phyloP scores from a whole-genome alignment of 2,329 filamentous ascomycete species.

The Fusarium foetens region DNA sequence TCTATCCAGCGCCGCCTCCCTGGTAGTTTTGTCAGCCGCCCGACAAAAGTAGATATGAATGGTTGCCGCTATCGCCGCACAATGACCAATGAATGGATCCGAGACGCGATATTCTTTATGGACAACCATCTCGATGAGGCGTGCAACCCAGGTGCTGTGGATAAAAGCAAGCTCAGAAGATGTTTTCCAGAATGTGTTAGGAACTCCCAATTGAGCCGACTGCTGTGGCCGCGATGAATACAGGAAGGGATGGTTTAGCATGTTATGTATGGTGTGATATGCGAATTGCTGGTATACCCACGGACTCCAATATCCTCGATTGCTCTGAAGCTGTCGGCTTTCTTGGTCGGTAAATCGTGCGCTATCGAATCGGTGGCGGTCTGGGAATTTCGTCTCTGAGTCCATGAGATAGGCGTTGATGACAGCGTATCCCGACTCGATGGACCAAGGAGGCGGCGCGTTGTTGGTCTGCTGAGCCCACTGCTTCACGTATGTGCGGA shows the following conservation, averaged over 20 bases:
- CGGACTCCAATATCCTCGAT: not conserved
- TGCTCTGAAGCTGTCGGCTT: not conserved
- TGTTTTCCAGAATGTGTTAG: constrained; percentile 4
- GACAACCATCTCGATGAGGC: not conserved
- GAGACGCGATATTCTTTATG: not conserved
- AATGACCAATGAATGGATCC: not conserved
- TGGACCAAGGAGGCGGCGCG: not conserved
- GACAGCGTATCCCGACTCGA: not conserved
- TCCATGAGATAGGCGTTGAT: constrained; percentile 3
- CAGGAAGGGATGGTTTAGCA: not conserved
- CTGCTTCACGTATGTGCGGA: not conserved
- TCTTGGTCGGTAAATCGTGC: not conserved
- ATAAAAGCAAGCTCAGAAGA: not conserved
- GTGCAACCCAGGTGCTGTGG: not conserved
- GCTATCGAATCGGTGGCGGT: not conserved
- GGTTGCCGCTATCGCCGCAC: not conserved
- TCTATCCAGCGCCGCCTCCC: not conserved
- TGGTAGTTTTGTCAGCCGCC: not conserved
- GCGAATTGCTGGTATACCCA: constrained; percentile 4
- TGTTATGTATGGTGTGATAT: not conserved
- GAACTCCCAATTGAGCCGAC: not conserved
- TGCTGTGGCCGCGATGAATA: not conserved
- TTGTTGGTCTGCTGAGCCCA: not conserved
- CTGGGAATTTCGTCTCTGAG: not conserved
- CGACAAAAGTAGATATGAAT: constrained; percentile 6